phyloP scores from a whole-genome alignment of 371 early-diverging fungal genomes.

The Syncephalastrum racemosum region DNA sequence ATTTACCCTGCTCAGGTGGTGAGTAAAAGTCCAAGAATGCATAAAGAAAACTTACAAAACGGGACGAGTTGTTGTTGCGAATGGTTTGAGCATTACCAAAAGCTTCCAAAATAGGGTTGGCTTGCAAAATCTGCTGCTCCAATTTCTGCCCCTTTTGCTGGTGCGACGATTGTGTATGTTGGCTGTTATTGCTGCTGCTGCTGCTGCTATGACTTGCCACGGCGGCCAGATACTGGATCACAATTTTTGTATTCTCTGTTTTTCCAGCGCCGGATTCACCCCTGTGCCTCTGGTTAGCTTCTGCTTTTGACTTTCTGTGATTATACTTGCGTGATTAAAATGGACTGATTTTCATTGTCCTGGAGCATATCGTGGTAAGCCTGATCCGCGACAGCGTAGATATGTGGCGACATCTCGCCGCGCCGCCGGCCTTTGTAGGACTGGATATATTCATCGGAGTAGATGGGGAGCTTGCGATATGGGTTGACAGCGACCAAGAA shows the following conservation, averaged over 20 bases:
- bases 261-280: conserved; percentile 99
- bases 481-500: conserved; percentile 99
- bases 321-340: conserved; percentile 90
- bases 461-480: conserved; percentile 92
- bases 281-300: conserved; percentile 32
- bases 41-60: conserved; percentile 80
- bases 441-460: conserved; percentile 80
- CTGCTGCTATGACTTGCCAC: conserved; percentile 66
- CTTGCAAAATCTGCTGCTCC: conserved; percentile 93
- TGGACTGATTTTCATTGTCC: conserved; percentile 95
- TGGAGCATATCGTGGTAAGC: conserved; percentile 96
- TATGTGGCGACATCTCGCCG: conserved; percentile 94
- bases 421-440: conserved; percentile 86
- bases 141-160: conserved; percentile 46
- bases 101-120: conserved; percentile 98
- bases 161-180: not conserved
- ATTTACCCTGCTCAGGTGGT: conserved; percentile 86
- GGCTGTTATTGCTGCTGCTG: not conserved
- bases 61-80: conserved; percentile 99
- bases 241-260: conserved; percentile 99
- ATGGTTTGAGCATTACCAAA: conserved; percentile 99
- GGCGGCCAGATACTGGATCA: conserved; percentile 97
- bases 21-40: too few relatives aligned
- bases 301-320: not conserved
- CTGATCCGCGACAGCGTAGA: conserved; percentile 94